These are phyloP conservation scores for Cercis canadensis DNA, from an alignment of 306 rosid genomes.

Conservation along the genomic window DNA sequence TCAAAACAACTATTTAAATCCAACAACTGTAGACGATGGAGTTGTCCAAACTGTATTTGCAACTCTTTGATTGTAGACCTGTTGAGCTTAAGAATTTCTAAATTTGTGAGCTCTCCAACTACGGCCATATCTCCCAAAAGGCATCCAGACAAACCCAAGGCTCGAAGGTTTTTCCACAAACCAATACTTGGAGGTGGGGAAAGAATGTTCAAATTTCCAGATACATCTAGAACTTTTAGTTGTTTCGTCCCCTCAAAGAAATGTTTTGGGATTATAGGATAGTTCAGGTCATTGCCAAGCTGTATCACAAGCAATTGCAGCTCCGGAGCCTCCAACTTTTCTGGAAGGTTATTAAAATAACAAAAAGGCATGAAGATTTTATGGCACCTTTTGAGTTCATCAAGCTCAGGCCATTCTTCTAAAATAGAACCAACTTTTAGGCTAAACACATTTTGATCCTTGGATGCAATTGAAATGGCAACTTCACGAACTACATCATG, in stretches of 20 bases:
- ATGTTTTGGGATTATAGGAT: background rate
- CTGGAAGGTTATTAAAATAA: background rate
- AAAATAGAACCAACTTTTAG: too few relatives aligned
- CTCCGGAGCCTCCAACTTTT: background rate
- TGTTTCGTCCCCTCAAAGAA: background rate
- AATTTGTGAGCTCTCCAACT: background rate
- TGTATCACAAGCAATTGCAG: background rate
- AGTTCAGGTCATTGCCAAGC: background rate
- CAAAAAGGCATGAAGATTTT: background rate
- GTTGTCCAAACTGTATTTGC: too few relatives aligned
- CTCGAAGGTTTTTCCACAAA: background rate
- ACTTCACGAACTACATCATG: background rate
- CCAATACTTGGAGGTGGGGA: conserved; percentile 1
- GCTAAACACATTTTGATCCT: background rate
- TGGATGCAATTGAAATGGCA: conserved; percentile 1
- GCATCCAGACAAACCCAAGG: background rate
- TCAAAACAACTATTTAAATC: too few relatives aligned
- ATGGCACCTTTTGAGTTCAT: background rate
- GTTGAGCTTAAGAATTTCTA: background rate
- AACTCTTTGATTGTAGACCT: background rate
- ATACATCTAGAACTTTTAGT: background rate
- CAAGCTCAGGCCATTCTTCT: background rate
- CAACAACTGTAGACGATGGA: too few relatives aligned
- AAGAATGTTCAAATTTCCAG: background rate
- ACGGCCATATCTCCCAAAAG: background rate